Evolutionary conservation across 2,329 filamentous ascomycete species (phyloP).

Genomic region (Fusarium anthophilum): DNA sequence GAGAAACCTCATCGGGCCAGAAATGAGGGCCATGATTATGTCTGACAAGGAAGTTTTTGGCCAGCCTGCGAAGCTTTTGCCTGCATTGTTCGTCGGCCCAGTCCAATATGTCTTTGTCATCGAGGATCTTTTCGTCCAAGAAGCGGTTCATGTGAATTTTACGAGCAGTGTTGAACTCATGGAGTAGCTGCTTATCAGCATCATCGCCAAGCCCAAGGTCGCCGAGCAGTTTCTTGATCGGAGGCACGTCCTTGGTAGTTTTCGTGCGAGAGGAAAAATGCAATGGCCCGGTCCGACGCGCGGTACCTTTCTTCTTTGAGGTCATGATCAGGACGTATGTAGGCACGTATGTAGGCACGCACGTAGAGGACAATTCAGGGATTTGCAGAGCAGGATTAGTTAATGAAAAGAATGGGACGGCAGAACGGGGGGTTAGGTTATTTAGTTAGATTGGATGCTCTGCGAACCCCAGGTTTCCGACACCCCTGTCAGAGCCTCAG

Average conservation of each 20-base stretch:
- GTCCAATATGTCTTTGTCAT: not conserved
- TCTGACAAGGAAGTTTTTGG: not conserved
- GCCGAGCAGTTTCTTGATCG: not conserved
- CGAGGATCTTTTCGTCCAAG: not conserved
- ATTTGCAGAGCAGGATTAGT: not conserved
- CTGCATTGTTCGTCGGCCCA: not conserved
- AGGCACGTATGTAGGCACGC: not conserved
- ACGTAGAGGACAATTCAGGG: not conserved
- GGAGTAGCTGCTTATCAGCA: not conserved
- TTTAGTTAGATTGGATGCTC: not conserved
- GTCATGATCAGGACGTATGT: not conserved
- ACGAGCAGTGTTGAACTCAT: not conserved
- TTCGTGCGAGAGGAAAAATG: not conserved
- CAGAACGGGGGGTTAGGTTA: not conserved
- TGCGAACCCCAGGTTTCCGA: not conserved
- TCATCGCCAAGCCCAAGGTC: slow-evolving; percentile 2
- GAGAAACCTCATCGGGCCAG: slow-evolving; percentile 11
- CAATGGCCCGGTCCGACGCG: not conserved
- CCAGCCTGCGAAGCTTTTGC: not conserved
- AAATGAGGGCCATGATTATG: not conserved
- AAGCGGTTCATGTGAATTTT: not conserved
- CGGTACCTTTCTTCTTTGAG: not conserved
- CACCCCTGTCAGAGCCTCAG: not conserved
- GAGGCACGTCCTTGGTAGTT: not conserved
- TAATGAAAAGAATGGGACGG: not conserved